Percentiles rank a stretch among this genome's conserved stretches.
Evolutionary conservation across 352 stramenopile species (phyloP).

Genomic region (Globisporangium alternatum): DNA sequence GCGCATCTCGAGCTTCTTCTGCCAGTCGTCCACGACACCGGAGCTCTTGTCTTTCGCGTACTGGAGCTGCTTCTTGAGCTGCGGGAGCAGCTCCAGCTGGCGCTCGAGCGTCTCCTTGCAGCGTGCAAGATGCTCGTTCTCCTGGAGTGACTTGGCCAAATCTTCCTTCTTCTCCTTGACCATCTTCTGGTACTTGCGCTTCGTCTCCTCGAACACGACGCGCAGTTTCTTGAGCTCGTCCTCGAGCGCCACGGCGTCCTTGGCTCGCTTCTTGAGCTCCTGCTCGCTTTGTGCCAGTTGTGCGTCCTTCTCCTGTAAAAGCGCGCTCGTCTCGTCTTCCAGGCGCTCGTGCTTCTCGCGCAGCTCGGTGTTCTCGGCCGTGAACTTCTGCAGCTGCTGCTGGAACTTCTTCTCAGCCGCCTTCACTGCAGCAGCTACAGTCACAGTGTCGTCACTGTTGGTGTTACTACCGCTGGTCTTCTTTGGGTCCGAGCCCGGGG

Average conservation of each 20-base stretch:
- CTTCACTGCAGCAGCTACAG: conserved; percentile 20
- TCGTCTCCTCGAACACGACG: conserved; percentile 21
- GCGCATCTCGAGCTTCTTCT: conserved; percentile 34
- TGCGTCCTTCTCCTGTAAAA: conserved; percentile 22
- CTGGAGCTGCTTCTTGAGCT: conserved; percentile 52
- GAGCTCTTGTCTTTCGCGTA: conserved; percentile 42
- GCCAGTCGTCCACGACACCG: conserved; percentile 29
- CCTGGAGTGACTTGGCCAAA: conserved; percentile 39
- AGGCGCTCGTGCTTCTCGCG: conserved; percentile 19
- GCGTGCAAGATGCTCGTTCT: conserved; percentile 40
- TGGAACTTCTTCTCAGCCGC: conserved; percentile 34
- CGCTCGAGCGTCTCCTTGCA: conserved; percentile 29
- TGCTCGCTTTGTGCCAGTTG: conserved; percentile 19
- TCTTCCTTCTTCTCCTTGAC: conserved; percentile 59
- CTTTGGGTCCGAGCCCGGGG: conserved; percentile 11
- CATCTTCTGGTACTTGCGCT: conserved; percentile 41
- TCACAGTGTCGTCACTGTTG: not conserved
- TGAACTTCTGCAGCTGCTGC: conserved; percentile 31
- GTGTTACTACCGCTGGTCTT: conserved; percentile 1
- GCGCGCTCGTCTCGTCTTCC: conserved; percentile 33
- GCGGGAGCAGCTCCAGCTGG: conserved; percentile 42
- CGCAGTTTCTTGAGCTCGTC: conserved; percentile 38
- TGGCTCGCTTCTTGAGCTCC: conserved; percentile 23
- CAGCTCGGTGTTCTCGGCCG: conserved; percentile 16
- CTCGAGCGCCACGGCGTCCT: conserved; percentile 19